A percentile compares a stretch with the other conserved stretches of the same genome.
Conservation (phyloP, 257 asterid species). For the Penstemon barbatus region DNA sequence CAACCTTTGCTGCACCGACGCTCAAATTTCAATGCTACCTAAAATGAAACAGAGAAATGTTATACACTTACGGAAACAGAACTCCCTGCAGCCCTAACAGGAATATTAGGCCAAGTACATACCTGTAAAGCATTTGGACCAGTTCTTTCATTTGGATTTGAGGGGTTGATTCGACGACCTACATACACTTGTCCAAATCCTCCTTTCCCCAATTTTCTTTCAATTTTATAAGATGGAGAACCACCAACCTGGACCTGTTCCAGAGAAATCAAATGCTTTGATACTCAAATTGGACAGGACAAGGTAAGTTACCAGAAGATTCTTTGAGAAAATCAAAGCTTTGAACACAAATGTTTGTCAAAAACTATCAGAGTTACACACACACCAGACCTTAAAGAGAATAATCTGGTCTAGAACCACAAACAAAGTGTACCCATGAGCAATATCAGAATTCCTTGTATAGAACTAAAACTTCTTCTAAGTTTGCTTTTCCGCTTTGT, state of each 20-base stretch:
- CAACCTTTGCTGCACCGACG: conserved; percentile 53
- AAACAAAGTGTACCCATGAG: too few relatives aligned
- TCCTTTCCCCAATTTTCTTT: conserved; percentile 85
- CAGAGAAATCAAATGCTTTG: too few relatives aligned
- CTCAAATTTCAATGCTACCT: conserved; percentile 80
- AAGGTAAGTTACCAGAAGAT: too few relatives aligned
- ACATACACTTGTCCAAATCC: conserved; percentile 98
- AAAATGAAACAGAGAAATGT: conserved; percentile 24
- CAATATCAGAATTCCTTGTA: too few relatives aligned
- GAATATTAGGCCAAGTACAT: conserved; percentile 4
- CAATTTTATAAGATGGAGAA: conserved; percentile 73
- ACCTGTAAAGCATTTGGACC: conserved; percentile 96
- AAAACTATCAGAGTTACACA: too few relatives aligned
- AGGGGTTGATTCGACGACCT: conserved; percentile 70
- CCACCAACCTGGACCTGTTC: conserved; percentile 90
- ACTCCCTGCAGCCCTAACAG: not conserved
- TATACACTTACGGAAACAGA: not conserved
- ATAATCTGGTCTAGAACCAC: too few relatives aligned
- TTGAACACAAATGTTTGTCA: too few relatives aligned
- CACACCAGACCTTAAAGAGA: too few relatives aligned
- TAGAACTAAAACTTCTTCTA: too few relatives aligned
- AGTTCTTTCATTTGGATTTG: conserved; percentile 63
- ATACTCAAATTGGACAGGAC: too few relatives aligned
- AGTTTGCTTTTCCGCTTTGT: too few relatives aligned
- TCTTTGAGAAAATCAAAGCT: too few relatives aligned